Conservation (phyloP, 2,329 filamentous ascomycete species). For the Trichoderma arundinaceum region DNA sequence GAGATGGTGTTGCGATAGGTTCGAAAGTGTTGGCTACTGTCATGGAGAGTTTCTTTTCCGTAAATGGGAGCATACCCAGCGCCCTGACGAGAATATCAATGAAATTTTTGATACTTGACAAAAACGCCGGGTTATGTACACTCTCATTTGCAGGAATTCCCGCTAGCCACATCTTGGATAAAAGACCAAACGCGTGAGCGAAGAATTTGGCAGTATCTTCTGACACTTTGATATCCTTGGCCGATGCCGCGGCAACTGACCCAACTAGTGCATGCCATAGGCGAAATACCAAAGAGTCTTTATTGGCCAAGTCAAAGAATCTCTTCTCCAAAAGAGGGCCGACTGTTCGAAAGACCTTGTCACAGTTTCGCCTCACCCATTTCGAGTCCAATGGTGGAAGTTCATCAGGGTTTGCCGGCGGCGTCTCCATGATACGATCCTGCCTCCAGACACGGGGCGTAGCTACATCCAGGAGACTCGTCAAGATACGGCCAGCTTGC, state of each 20-base stretch:
- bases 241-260: conserved; percentile 69
- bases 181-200: conserved; percentile 70
- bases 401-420: conserved; percentile 69
- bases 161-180: conserved; percentile 69
- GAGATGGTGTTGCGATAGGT: conserved; percentile 69
- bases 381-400: conserved; percentile 82
- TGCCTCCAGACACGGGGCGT: conserved; percentile 72
- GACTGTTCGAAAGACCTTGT: conserved; percentile 67
- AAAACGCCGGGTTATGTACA: conserved; percentile 55
- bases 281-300: conserved; percentile 57
- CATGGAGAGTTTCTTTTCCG: conserved; percentile 62
- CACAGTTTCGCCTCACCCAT: conserved; percentile 80
- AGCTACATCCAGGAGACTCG: conserved; percentile 68
- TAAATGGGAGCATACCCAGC: conserved; percentile 66
- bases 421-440: conserved; percentile 67
- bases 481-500: conserved; percentile 71
- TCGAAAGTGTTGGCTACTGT: conserved; percentile 62
- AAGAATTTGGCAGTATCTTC: conserved; percentile 82
- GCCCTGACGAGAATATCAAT: conserved; percentile 55
- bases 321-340: conserved; percentile 64
- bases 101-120: conserved; percentile 60
- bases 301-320: conserved; percentile 66
- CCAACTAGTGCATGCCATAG: conserved; percentile 68
- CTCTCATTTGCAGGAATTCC: conserved; percentile 51
- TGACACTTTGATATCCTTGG: conserved; percentile 89